These are phyloP conservation scores for Elsinoe ampelina DNA, from an alignment of 2,329 filamentous ascomycete species.

Conservation along the genomic window DNA sequence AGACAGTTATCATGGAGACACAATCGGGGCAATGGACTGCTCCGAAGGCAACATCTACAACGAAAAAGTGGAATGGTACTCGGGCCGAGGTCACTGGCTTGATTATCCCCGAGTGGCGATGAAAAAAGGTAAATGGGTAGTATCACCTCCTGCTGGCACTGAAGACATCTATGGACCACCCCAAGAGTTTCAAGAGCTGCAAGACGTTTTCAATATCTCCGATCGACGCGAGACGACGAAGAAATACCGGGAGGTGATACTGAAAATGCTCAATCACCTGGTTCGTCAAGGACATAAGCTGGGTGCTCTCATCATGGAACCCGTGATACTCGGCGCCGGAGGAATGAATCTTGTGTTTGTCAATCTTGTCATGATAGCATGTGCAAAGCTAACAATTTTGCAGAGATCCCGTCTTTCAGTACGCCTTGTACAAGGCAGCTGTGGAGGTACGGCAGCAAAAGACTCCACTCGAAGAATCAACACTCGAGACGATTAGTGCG, in stretches of 20 bases:
- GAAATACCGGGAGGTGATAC: constrained; percentile 54
- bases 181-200: constrained; percentile 40
- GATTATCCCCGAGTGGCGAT: constrained; percentile 66
- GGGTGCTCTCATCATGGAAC: constrained; percentile 71
- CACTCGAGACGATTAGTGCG: too few species aligned
- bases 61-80: constrained; percentile 78
- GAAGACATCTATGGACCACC: constrained; percentile 37
- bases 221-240: constrained; percentile 33
- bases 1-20: constrained; percentile 79
- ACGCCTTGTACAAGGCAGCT: constrained; percentile 57
- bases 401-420: constrained; percentile 74
- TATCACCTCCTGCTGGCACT: constrained; percentile 47
- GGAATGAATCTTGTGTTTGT: constrained; percentile 72
- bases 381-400: constrained; percentile 11
- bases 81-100: constrained; percentile 68
- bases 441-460: too few species aligned
- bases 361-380: not conserved
- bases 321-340: constrained; percentile 69
- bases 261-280: constrained; percentile 44
- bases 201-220: constrained; percentile 53
- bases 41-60: constrained; percentile 71
- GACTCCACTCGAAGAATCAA: too few species aligned
- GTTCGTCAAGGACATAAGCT: constrained; percentile 54
- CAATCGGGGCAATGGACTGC: constrained; percentile 80
- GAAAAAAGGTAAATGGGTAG: constrained; percentile 55